These are phyloP conservation scores for Venturia aucupariae DNA, from an alignment of 2,329 filamentous ascomycete genomes.

Conservation along the genomic window DNA sequence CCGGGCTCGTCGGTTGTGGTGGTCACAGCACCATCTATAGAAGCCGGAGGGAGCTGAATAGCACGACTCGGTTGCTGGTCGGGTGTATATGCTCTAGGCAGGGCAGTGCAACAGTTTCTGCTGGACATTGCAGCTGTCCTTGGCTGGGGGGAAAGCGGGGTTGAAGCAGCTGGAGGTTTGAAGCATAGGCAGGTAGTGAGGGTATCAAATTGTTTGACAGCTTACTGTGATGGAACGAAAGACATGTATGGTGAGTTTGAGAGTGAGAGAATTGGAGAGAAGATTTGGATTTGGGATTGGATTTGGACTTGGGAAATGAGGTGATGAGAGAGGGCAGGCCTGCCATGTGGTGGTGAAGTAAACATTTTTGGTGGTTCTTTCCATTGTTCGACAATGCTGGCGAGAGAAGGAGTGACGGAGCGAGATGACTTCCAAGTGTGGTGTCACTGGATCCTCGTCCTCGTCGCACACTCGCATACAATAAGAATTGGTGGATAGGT, in stretches of 20 bases:
- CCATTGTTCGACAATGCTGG: neutral
- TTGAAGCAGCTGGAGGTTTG: neutral
- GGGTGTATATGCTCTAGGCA: neutral
- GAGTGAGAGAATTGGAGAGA: neutral
- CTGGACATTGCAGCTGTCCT: neutral
- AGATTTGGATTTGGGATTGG: too few relatives aligned
- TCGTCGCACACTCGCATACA: too few relatives aligned
- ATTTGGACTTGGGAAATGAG: neutral
- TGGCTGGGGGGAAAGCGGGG: neutral
- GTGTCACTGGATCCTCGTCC: too few relatives aligned
- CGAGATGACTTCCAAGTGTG: too few relatives aligned
- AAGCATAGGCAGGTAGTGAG: slow-evolving; percentile 1
- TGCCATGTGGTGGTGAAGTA: slow-evolving; percentile 2
- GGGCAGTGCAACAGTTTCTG: neutral
- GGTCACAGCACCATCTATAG: neutral
- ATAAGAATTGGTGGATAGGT: too few relatives aligned
- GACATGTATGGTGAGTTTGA: slow-evolving; percentile 4
- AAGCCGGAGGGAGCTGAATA: neutral
- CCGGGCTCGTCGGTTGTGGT: neutral
- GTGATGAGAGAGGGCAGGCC: neutral
- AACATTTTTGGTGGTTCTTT: neutral
- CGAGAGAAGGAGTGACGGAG: neutral
- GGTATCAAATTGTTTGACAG: neutral
- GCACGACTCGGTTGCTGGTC: neutral
- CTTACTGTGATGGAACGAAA: slow-evolving; percentile 5